Base-by-base conservation (phyloP, 2,329 filamentous ascomycete genomes). In the Lasiodiplodia sp. region DNA sequence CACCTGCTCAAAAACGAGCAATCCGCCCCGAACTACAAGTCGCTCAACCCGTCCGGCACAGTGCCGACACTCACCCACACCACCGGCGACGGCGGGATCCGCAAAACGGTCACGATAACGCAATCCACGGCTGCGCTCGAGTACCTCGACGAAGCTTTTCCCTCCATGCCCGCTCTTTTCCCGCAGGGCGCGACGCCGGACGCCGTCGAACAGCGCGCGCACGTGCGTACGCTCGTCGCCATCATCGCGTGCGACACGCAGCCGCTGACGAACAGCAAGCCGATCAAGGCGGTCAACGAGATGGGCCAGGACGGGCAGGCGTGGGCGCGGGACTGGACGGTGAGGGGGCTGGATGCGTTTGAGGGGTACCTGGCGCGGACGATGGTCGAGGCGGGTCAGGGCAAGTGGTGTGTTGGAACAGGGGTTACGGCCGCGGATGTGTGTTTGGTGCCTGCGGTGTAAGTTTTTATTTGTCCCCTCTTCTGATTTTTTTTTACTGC, bases 201-300 rank as follows among this genome's bases (percentile, higher is more conserved):
- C 31, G 75, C 80, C 0, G 72, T 77, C 2, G 74, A 71, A 3
- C 3, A 11, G 0, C 82, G 88, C 21, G 87, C 87, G 0, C 74
- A 77, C 2, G 86, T 87, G 0, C 84, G 88, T 18, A 83, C 84
- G 3, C 77, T 91, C 10, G 82, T 84, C 4, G 74, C 79, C 64
- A 86, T 90, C n/a, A 78, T 90, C 34, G 82, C 82, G 6, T 80
- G 81, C 34, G 89, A 91, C 70, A 81, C 85, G 4, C 88, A 90
- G 75, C 88, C 89, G 6, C 82, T 88, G 1, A 89, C 88, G 1
- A 90, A 90, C 72, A 75, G 87, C 21, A 80, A 83, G 10, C 83
- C 88, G 47, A 80, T 87, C 71, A 82, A 83, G 57, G 80, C 82
- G 0, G 79, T 90, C 2, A 79, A 80, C 4, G 77, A 76, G 0